phyloP scores from a whole-genome alignment of 345 rosid species.

The Hirschfeldia incana region DNA sequence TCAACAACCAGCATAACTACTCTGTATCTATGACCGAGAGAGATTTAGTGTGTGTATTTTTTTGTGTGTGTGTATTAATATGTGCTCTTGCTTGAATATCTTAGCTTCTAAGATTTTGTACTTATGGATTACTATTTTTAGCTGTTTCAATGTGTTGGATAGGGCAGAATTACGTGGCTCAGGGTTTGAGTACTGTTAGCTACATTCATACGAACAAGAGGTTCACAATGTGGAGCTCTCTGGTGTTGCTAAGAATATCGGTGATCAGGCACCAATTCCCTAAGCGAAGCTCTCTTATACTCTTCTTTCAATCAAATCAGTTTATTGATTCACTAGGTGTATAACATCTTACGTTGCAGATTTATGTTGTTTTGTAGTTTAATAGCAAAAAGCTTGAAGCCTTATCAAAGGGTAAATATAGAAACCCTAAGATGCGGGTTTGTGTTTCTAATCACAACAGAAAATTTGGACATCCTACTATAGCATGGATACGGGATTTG shows the following conservation, averaged over 20 bases:
- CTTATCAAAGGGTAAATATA: too few species aligned
- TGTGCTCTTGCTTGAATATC: not conserved
- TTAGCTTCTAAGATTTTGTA: not conserved
- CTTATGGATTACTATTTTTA: not conserved
- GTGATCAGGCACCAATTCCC: conserved; percentile 70
- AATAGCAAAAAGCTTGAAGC: conserved; percentile 80
- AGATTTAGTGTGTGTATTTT: too few species aligned
- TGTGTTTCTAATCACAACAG: too few species aligned
- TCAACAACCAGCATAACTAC: not conserved
- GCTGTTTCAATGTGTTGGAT: conserved; percentile 45
- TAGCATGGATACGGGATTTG: too few species aligned
- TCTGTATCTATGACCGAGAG: conserved; percentile 1
- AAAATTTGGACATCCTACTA: too few species aligned
- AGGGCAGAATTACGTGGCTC: conserved; percentile 67
- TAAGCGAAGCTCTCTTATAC: conserved; percentile 37
- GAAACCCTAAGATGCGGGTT: too few species aligned
- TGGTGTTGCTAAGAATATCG: conserved; percentile 77
- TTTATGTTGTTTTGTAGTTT: conserved; percentile 45
- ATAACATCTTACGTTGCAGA: not conserved
- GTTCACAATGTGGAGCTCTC: conserved; percentile 66
- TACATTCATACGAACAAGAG: conserved; percentile 94
- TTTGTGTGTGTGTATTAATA: too few species aligned
- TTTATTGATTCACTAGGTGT: not conserved
- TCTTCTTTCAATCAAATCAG: not conserved
- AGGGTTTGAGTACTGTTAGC: conserved; percentile 74